A percentile compares a stretch with the other conserved stretches of the same genome.
phyloP scores from a whole-genome alignment of 2,329 filamentous ascomycete genomes.

The Phialophora verrucosa region DNA sequence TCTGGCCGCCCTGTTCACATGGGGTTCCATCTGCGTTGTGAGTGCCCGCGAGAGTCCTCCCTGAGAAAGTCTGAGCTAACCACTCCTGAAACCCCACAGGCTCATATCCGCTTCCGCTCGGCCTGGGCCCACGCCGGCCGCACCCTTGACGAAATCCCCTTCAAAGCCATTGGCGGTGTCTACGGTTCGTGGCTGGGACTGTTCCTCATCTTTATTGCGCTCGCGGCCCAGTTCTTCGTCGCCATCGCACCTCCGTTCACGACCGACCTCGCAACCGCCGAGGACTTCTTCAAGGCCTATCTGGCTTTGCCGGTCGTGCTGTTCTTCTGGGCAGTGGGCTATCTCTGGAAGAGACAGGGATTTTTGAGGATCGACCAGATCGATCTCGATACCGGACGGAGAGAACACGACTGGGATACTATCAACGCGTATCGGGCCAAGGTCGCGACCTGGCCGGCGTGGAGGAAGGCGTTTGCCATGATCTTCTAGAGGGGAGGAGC shows the following conservation, averaged over 20 bases:
- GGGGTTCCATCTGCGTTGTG: constrained; percentile 65
- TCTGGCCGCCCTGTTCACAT: constrained; percentile 67
- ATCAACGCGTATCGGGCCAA: constrained; percentile 55
- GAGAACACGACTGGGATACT: constrained; percentile 68
- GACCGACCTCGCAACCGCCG: constrained; percentile 8
- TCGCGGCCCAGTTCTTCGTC: constrained; percentile 86
- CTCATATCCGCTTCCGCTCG: constrained; percentile 86
- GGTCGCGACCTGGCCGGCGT: constrained; percentile 22
- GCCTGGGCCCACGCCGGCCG: constrained; percentile 76
- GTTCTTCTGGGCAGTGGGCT: constrained; percentile 60
- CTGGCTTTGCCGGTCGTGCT: constrained; percentile 16
- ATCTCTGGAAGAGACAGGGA: constrained; percentile 68
- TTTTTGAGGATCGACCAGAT: constrained; percentile 67
- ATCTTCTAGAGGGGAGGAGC: constrained; percentile 7
- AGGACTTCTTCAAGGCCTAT: constrained; percentile 20
- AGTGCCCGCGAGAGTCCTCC: not conserved
- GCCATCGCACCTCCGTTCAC: constrained; percentile 56
- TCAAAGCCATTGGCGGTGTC: constrained; percentile 77
- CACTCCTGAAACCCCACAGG: constrained; percentile 21
- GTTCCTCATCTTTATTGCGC: constrained; percentile 73
- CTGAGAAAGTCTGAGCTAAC: constrained; percentile 57
- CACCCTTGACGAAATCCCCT: constrained; percentile 76
- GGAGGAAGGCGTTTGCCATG: constrained; percentile 23
- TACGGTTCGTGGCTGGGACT: constrained; percentile 81
- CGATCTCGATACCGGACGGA: constrained; percentile 69